Percentiles rank a stretch among this genome's conserved stretches.
Conservation (phyloP, 805 yeast genomes). For the Candida yuanshanica region DNA sequence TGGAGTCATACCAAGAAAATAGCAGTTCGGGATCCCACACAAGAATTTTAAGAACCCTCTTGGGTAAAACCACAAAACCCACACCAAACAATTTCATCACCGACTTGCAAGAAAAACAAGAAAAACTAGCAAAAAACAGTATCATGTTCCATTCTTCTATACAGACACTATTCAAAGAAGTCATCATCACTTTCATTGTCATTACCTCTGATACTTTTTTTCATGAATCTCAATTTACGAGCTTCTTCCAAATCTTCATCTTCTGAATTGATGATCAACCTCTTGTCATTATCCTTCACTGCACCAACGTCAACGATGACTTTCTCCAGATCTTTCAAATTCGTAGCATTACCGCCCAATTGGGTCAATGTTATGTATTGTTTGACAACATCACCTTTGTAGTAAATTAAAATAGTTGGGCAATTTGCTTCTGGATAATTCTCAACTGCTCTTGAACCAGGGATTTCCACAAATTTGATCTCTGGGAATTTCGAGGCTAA, state of each 20-base stretch:
- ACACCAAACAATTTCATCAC: not conserved
- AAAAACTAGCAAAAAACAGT: not conserved
- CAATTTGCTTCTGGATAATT: slow-evolving; percentile 86
- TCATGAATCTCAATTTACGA: slow-evolving; percentile 48
- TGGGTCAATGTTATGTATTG: slow-evolving; percentile 77
- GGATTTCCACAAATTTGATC: slow-evolving; percentile 86
- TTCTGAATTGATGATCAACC: slow-evolving; percentile 57
- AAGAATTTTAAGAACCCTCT: no score
- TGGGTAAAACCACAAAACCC: no score
- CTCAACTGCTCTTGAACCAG: slow-evolving; percentile 88
- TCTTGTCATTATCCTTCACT: slow-evolving; percentile 57
- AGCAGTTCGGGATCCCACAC: no score
- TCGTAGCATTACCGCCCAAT: slow-evolving; percentile 80
- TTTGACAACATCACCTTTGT: slow-evolving; percentile 68
- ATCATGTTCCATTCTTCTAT: not conserved
- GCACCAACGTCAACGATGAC: slow-evolving; percentile 65
- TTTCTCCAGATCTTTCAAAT: slow-evolving; percentile 61
- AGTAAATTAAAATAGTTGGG: slow-evolving; percentile 84
- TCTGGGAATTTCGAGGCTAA: slow-evolving; percentile 70
- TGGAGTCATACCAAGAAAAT: no score
- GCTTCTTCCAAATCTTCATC: slow-evolving; percentile 55
- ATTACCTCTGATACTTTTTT: slow-evolving; percentile 45
- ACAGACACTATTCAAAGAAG: slow-evolving; percentile 38
- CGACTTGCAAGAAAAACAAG: not conserved
- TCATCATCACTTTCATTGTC: slow-evolving; percentile 39